Base-by-base conservation (phyloP, 2,329 filamentous ascomycete species). In the Pseudopithomyces chartarum region DNA sequence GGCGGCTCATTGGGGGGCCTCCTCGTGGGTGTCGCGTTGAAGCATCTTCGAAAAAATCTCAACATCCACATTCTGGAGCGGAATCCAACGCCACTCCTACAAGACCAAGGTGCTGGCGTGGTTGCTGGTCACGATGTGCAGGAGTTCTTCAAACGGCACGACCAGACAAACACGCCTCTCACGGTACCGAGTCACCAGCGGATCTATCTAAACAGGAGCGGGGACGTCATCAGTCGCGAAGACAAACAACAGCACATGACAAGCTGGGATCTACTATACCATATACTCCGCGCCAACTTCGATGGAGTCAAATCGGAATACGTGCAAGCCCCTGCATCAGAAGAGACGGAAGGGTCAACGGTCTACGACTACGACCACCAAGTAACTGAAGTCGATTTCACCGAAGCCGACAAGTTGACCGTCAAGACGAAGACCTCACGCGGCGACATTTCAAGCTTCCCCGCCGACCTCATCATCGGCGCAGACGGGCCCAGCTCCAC, bases 221-320 rank as follows among this genome's bases (percentile, higher is more conserved):
- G 67, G 10, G 57, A 61, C 6, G 36, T 64, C 0, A 68, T 70
- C 22, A 32, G 60, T 33, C 51, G 59, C 7, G 62, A 69, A 32
- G 52, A 66, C 12, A 62, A 45, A 12, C 56, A 61, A 29, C 63
- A 69, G 47, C 53, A 60, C 10, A 71, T 69, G 67, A 71, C 65
- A 3, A 71, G 68, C 53, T 71, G 68, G 67, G 69, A 68, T 45
- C 40, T 69, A 38, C 22, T 70, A 12, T 71, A 69, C 20, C 64
- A 69, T 34, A 39, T 72, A 0, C 47, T 71, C 8, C 60, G 68
- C 6, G 60, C 66, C 0, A 70, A 71, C 32, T 68, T 62, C 17
- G 67, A 71, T 50, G 62, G 62, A 10, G 55, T 65, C 3, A 47
- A 66, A 6, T 69, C 62, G 33, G 60, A 64, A 10, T 69, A 67